Conservation (phyloP, 331 rosid genomes). For the Spiraea crenata region DNA sequence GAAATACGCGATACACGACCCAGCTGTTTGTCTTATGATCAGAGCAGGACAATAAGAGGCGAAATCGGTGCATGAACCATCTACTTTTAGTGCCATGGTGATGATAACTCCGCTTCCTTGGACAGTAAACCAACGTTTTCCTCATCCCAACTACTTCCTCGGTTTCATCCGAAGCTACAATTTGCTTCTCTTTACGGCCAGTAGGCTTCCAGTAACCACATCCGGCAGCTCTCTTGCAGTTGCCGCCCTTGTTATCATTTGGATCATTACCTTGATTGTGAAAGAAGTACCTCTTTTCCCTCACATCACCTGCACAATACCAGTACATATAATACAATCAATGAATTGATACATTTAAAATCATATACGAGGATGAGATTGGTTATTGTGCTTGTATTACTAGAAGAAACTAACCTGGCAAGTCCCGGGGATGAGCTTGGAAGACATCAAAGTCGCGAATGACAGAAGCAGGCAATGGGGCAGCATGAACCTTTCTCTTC, state of each 20-base stretch:
- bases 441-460: constrained; percentile 57
- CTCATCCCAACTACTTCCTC: constrained; percentile 30
- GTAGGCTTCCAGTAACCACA: constrained; percentile 42
- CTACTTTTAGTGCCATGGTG: constrained; percentile 11
- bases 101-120: not conserved
- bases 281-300: constrained; percentile 48
- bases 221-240: constrained; percentile 31
- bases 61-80: constrained; percentile 66
- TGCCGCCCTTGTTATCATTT: not conserved
- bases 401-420: constrained; percentile 40
- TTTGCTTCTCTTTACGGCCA: constrained; percentile 24
- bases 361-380: too few relatives aligned
- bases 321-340: too few relatives aligned
- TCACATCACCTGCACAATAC: constrained; percentile 11
- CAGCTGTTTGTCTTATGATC: constrained; percentile 15
- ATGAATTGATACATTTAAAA: too few relatives aligned
- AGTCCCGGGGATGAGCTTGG: constrained; percentile 37
- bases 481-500: constrained; percentile 30
- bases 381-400: too few relatives aligned
- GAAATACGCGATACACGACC: constrained; percentile 45
- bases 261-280: not conserved
- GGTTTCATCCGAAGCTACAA: constrained; percentile 20
- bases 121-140: constrained; percentile 39
- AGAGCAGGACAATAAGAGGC: constrained; percentile 9
- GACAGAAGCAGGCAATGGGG: constrained; percentile 39